phyloP scores from a whole-genome alignment of 768 basidiomycete species.

The Mycena vulgaris region DNA sequence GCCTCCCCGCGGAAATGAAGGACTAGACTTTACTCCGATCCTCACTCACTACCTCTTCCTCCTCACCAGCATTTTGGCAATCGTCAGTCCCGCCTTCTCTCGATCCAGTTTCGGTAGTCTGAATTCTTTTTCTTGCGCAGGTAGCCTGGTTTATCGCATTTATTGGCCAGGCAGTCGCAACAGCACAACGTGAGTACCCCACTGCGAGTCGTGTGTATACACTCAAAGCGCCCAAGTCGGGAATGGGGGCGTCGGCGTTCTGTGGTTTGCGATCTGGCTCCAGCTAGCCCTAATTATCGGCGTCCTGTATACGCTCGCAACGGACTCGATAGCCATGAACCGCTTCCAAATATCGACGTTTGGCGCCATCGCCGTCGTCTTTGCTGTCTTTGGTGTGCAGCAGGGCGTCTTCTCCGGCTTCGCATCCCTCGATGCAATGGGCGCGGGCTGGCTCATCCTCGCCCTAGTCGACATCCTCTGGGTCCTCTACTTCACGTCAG shows the following conservation, averaged over 20 bases:
- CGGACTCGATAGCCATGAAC: constrained; percentile 93
- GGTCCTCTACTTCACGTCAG: constrained; percentile 90
- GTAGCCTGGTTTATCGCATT: constrained; percentile 85
- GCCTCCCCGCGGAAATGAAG: constrained; percentile 72
- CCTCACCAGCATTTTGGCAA: constrained; percentile 85
- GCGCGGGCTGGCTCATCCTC: constrained; percentile 91
- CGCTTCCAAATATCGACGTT: constrained; percentile 93
- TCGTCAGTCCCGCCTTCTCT: constrained; percentile 65
- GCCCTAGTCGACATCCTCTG: constrained; percentile 89
- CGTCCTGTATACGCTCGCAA: constrained; percentile 84
- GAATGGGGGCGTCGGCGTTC: constrained; percentile 67
- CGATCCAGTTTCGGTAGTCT: constrained; percentile 27
- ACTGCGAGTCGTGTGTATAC: neutral
- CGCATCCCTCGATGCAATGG: constrained; percentile 82
- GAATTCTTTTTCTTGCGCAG: constrained; percentile 61
- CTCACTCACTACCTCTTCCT: constrained; percentile 89
- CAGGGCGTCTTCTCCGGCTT: constrained; percentile 71
- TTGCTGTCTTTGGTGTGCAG: constrained; percentile 84
- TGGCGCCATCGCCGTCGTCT: constrained; percentile 89
- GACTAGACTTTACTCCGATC: constrained; percentile 92
- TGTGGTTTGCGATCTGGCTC: constrained; percentile 91
- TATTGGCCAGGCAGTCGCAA: constrained; percentile 79
- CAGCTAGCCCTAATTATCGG: constrained; percentile 81
- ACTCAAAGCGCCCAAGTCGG: constrained; percentile 45
- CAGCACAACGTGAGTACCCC: constrained; percentile 61